Evolutionary conservation across 1,284 basidiomycete species (phyloP).

Genomic region (Pterula multifida): DNA sequence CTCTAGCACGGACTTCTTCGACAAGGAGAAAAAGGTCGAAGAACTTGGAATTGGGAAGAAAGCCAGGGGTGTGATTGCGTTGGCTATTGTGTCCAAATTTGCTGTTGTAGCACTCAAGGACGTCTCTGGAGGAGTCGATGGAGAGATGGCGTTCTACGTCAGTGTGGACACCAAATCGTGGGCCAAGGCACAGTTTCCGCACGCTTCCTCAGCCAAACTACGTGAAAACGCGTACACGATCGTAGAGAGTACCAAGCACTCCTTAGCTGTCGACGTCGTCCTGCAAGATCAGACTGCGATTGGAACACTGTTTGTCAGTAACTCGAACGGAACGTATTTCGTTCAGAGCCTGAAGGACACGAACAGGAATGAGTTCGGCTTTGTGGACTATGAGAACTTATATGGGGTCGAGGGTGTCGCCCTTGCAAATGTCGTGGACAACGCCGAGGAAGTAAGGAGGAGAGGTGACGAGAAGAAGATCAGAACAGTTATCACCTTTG

Average conservation of each 20-base stretch:
- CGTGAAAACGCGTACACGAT: conserved; percentile 92
- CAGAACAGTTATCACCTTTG: conserved; percentile 76
- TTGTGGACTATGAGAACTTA: conserved; percentile 88
- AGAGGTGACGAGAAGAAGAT: conserved; percentile 41
- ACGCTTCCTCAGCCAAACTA: conserved; percentile 66
- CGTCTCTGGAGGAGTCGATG: conserved; percentile 31
- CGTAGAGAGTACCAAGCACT: conserved; percentile 87
- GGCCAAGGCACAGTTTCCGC: conserved; percentile 80
- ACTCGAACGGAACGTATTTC: conserved; percentile 91
- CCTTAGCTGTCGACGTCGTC: conserved; percentile 88
- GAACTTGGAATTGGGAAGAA: conserved; percentile 69
- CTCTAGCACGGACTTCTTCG: conserved; percentile 77
- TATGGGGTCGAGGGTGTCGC: conserved; percentile 92
- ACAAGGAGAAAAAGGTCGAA: conserved; percentile 58
- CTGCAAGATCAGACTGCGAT: conserved; percentile 53
- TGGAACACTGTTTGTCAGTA: conserved; percentile 90
- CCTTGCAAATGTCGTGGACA: conserved; percentile 78
- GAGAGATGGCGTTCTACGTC: conserved; percentile 79
- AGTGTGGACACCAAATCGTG: conserved; percentile 72
- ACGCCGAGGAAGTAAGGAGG: conserved; percentile 71
- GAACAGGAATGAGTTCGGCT: conserved; percentile 79
- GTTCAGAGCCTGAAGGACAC: conserved; percentile 87
- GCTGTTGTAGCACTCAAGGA: conserved; percentile 81
- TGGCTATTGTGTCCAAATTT: conserved; percentile 86
- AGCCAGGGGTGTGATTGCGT: conserved; percentile 75